These are phyloP conservation scores for Hymenoscyphus linearis DNA, from an alignment of 2,329 filamentous ascomycete genomes.

Conservation along the genomic window DNA sequence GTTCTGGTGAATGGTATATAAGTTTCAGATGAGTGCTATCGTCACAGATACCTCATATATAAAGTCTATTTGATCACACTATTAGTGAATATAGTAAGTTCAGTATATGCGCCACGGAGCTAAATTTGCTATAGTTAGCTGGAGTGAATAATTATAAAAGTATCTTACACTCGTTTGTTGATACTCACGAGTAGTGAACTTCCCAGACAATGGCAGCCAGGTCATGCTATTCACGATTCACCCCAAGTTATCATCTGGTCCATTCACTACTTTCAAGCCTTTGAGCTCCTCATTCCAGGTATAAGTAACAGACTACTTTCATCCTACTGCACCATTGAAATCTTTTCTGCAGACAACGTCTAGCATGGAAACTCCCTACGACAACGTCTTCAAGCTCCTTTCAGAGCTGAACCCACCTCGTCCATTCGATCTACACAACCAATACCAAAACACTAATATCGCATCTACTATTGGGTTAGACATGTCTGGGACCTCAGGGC, in stretches of 20 bases:
- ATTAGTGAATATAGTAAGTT: too few relatives aligned
- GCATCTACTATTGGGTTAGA: background rate
- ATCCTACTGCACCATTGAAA: background rate
- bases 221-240: background rate
- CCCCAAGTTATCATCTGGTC: background rate
- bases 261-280: background rate
- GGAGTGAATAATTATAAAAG: too few relatives aligned
- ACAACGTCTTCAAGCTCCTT: background rate
- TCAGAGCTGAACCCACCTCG: background rate
- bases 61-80: too few relatives aligned
- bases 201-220: background rate
- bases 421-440: background rate
- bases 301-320: background rate
- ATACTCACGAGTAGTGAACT: too few relatives aligned
- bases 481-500: background rate
- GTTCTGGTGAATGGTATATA: too few relatives aligned
- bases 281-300: background rate
- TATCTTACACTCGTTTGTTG: too few relatives aligned
- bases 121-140: too few relatives aligned
- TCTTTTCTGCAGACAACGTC: background rate
- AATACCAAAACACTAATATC: background rate
- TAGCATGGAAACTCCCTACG: background rate
- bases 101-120: too few relatives aligned
- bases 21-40: too few relatives aligned
- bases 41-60: too few relatives aligned